Percentiles rank a stretch among this genome's conserved stretches.
Evolutionary conservation across 1,139 yeast species (phyloP).

Genomic region (Hyphopichia fennica): DNA sequence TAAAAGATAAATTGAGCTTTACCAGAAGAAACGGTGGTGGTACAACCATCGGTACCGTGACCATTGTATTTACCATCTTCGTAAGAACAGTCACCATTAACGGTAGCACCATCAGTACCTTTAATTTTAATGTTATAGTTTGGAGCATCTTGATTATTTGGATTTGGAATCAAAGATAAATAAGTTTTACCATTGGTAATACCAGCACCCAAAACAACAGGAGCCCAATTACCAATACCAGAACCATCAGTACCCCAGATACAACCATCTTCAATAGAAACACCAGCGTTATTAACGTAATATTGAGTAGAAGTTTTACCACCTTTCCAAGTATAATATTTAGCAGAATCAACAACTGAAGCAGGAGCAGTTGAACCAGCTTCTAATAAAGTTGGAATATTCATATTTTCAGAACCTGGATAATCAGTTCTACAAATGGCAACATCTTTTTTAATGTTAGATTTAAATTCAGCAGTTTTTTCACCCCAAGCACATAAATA

Average conservation of each 20-base stretch:
- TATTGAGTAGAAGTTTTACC: constrained; percentile 71
- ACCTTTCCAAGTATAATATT: constrained; percentile 68
- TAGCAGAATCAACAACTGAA: constrained; percentile 63
- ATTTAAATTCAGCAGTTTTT: constrained; percentile 59
- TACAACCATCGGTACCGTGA: constrained; percentile 71
- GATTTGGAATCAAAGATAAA: constrained; percentile 79
- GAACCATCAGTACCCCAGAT: constrained; percentile 69
- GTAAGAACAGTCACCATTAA: constrained; percentile 63
- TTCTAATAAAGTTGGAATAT: constrained; percentile 68
- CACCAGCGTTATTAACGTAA: constrained; percentile 82
- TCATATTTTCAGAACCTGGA: constrained; percentile 90
- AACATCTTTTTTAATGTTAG: constrained; percentile 55
- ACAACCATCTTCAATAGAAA: constrained; percentile 70
- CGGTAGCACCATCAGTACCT: constrained; percentile 52
- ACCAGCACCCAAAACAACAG: constrained; percentile 79
- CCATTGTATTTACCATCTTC: constrained; percentile 65
- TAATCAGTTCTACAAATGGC: constrained; percentile 86
- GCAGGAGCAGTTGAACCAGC: constrained; percentile 60
- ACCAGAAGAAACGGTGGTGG: constrained; percentile 69
- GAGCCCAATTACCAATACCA: constrained; percentile 83
- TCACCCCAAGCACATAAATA: constrained; percentile 80
- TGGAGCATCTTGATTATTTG: constrained; percentile 62
- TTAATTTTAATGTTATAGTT: constrained; percentile 71
- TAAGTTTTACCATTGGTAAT: constrained; percentile 60
- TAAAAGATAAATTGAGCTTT: constrained; percentile 67